Base-by-base conservation (phyloP, 768 basidiomycete genomes). In the Tricholoma flavovirens region DNA sequence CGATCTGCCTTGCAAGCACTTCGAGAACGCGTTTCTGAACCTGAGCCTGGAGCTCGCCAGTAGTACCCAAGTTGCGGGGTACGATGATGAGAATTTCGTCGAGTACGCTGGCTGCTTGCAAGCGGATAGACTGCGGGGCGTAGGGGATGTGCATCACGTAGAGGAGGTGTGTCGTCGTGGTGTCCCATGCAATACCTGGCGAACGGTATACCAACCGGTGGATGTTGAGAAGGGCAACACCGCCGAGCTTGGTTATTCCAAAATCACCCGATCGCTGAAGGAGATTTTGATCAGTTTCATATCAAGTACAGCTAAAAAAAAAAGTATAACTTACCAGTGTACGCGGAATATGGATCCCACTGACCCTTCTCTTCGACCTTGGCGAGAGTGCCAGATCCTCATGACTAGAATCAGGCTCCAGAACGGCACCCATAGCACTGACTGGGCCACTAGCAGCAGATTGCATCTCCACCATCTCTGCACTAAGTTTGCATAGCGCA, bases 401-500 rank as follows among this genome's bases (percentile, higher is more conserved):
- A 48, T 71, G 62, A 46, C 74, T 74, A 49, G 46, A 30, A 30
- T 77, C 78, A 29, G 60, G 55, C 46, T 69, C 73, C 40, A 74
- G 59, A 33, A 68, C 63, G 53, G 64, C 22, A 58, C 65, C 65
- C 53, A 65, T 65, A 17, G 77, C 79, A n/a, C 26, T 15, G 14
- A 26, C 22, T 46, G 11, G 15, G 17, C 26, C 46, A 49, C 46
- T 49, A 17, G 46, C 29, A 49, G 26, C 46, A 3, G 81, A 82
- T 69, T 92, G 87, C 84, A 97, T 87, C 35, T 88, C 87, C 17
- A 98, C 83, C 94, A 98, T 98, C 70, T 94, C 93, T 9, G 83
- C 78, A 65, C 93, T 96, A 22, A 98, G 73, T 63, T 82, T 86
- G 68, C 93, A 95, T 51, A 98, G 69, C 2, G 95, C 90, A 52